phyloP scores from a whole-genome alignment of 306 rosid genomes.

The Vachellia pachyceras region DNA sequence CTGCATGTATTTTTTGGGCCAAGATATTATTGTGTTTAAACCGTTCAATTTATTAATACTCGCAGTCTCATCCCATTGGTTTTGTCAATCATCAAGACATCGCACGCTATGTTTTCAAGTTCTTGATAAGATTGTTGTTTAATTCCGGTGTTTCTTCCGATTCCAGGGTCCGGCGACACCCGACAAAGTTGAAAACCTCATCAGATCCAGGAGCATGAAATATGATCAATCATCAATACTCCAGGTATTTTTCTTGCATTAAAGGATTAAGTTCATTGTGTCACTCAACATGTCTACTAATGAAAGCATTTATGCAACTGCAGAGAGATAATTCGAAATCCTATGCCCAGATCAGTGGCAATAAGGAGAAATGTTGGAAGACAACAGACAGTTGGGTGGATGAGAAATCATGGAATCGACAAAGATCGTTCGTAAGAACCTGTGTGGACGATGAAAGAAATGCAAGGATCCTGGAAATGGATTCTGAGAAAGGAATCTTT shows the following conservation, averaged over 20 bases:
- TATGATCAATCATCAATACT: constrained; percentile 50
- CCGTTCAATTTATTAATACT: neutral
- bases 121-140: neutral
- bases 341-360: constrained; percentile 33
- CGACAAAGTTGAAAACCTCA: constrained; percentile 60
- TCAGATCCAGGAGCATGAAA: constrained; percentile 54
- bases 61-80: neutral
- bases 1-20: neutral
- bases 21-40: neutral
- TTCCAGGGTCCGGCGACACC: constrained; percentile 75
- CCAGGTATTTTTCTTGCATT: constrained; percentile 45
- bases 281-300: constrained; percentile 2
- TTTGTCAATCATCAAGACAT: neutral
- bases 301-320: constrained; percentile 33
- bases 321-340: constrained; percentile 70
- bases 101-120: too few species aligned
- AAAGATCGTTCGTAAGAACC: constrained; percentile 46
- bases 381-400: constrained; percentile 33
- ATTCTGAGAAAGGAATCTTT: constrained; percentile 49
- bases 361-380: constrained; percentile 39
- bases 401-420: constrained; percentile 47
- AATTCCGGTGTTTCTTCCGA: constrained; percentile 1
- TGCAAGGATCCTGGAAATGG: constrained; percentile 53
- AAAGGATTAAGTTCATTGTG: neutral
- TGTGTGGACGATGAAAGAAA: constrained; percentile 53